A percentile compares a stretch with the other conserved stretches of the same genome.
Evolutionary conservation across 495 filamentous ascomycete genomes (phyloP).

Genomic region (Oidiodendron maius): DNA sequence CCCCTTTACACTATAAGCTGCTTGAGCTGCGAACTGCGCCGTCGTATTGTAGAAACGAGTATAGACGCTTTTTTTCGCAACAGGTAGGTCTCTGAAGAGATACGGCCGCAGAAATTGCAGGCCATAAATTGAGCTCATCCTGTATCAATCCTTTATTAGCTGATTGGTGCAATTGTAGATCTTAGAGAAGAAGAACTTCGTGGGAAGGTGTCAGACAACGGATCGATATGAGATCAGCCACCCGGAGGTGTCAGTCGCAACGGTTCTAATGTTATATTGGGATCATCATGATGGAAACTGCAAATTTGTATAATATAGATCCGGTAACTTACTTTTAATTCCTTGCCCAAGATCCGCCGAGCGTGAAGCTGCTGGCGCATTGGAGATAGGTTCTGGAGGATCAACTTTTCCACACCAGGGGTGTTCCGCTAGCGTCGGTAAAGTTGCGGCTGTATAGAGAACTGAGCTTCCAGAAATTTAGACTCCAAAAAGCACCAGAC

Average conservation of each 20-base stretch:
- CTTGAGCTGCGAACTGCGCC: background rate
- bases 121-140: conserved; percentile 30
- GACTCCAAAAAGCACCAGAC: conserved; percentile 7
- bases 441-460: background rate
- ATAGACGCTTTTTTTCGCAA: conserved; percentile 26
- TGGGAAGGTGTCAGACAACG: conserved; percentile 33
- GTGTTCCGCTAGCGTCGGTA: conserved; percentile 10
- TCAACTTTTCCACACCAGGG: background rate
- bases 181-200: conserved; percentile 5
- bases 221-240: conserved; percentile 53
- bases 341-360: background rate
- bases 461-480: background rate
- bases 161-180: conserved; percentile 2
- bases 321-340: conserved; percentile 1
- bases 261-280: conserved; percentile 66
- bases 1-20: too few species aligned
- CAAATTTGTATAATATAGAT: background rate
- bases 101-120: conserved; percentile 51
- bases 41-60: conserved; percentile 38
- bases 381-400: background rate
- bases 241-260: conserved; percentile 80
- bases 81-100: conserved; percentile 31
- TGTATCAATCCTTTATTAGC: conserved; percentile 12
- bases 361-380: background rate
- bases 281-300: conserved; percentile 35